phyloP scores from a whole-genome alignment of 1,284 basidiomycete genomes.

The Wallemia ichthyophaga region DNA sequence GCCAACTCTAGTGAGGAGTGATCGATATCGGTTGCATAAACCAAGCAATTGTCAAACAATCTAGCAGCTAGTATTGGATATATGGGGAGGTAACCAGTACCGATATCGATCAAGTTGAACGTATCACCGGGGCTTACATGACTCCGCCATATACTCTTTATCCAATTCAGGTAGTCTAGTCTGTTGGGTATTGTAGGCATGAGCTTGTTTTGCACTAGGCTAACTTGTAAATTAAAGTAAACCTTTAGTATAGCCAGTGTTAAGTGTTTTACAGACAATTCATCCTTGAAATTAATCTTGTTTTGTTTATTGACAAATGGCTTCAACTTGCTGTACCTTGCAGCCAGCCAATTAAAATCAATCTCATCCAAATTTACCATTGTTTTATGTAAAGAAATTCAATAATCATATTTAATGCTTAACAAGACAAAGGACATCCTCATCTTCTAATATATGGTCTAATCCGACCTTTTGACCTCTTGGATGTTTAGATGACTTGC shows the following conservation, averaged over 20 bases:
- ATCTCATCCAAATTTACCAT: too few relatives aligned
- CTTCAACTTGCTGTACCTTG: too few relatives aligned
- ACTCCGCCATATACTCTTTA: neutral
- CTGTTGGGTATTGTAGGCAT: neutral
- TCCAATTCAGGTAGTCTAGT: neutral
- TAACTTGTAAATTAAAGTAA: neutral
- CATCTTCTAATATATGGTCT: constrained; percentile 63
- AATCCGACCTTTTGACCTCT: constrained; percentile 86
- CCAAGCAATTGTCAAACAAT: neutral
- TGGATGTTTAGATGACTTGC: constrained; percentile 76
- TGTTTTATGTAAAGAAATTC: too few relatives aligned
- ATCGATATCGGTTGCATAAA: neutral
- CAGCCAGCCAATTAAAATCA: too few relatives aligned
- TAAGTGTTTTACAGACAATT: neutral
- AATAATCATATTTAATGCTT: too few relatives aligned
- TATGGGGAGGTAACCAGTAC: neutral
- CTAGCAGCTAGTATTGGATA: neutral
- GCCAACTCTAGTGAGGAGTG: neutral
- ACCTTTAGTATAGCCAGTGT: neutral
- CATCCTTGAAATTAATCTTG: neutral
- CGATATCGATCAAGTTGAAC: neutral
- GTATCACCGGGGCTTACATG: neutral
- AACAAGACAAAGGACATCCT: constrained; percentile 34
- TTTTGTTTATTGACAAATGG: too few relatives aligned
- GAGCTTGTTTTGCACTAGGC: neutral